phyloP scores from a whole-genome alignment of 1,284 basidiomycete species.

The Puccinia sorghi region DNA sequence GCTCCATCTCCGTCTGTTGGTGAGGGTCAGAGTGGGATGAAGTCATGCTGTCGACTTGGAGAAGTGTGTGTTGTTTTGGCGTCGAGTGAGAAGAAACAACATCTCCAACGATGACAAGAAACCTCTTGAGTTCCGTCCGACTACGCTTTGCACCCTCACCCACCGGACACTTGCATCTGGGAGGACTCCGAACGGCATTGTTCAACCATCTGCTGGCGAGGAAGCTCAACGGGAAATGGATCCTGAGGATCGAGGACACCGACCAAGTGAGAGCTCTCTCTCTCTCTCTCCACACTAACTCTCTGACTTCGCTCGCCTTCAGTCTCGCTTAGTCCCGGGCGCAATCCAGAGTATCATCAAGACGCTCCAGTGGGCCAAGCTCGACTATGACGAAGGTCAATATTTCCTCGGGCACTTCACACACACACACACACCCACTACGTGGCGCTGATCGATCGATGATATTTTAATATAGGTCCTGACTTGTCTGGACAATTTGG shows the following conservation, averaged over 20 bases:
- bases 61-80: background rate
- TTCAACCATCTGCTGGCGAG: constrained; percentile 87
- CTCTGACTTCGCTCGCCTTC: constrained; percentile 28
- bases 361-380: constrained; percentile 85
- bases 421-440: constrained; percentile 57
- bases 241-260: constrained; percentile 92
- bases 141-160: constrained; percentile 95
- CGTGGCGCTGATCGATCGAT: constrained; percentile 21
- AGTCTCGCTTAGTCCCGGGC: constrained; percentile 78
- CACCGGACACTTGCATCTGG: constrained; percentile 89
- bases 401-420: background rate
- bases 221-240: constrained; percentile 80
- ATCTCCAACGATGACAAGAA: background rate
- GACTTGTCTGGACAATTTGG: constrained; percentile 52
- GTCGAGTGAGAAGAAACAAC: too few relatives aligned
- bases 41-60: background rate
- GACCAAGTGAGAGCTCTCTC: constrained; percentile 67
- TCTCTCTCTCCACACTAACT: background rate
- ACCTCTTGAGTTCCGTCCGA: constrained; percentile 53
- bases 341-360: constrained; percentile 77
- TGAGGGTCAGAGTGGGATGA: background rate
- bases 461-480: constrained; percentile 21
- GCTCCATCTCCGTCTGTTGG: background rate
- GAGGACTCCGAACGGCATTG: constrained; percentile 90
- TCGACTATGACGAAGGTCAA: constrained; percentile 89